Base-by-base conservation (phyloP, 768 basidiomycete species). In the Cystobasidiopsis lactophilus region DNA sequence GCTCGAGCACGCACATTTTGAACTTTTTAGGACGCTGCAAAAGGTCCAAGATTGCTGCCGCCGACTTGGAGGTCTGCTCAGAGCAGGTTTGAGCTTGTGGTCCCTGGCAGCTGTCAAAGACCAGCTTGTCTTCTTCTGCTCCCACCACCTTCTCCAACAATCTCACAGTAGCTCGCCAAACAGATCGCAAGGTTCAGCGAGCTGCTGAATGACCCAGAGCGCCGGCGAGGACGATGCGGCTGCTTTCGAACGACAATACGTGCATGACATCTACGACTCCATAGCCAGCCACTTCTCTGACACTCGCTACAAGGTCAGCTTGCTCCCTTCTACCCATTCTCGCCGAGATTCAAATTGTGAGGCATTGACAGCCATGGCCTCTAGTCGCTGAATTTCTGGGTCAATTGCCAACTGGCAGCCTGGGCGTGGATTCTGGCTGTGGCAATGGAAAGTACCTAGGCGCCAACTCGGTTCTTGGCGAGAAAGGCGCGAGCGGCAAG, bases 381-480 rank as follows among this genome's bases (percentile, higher is more conserved):
- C 75, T 91, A 55, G 79, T 89, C 44, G 73, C 77, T 16, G 63
- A 68, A 39, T 93, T 91, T 65, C 70, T 93, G 24, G 70, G 74
- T 5, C 74, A 72, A 39, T 64, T 93, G 14, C 75, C 80, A 14
- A 68, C 77, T 19, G 80, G 85, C 24, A 84, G 77, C 70, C 69
- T 93, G 33, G 91, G 91, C 11, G 72, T 98, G 24, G 93, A 98
- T 66, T 82, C 85, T 24, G 93, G 93, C 4, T 85, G 85, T 24
- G 93, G 93, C 1, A 98, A 98, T 60, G 93, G 93, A 41, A 96
- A 98, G 73, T 96, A 96, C 68, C 75, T 96, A 1, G 79, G 58
- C 2, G 50, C 54, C 35, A 51, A 19, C 33, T 40, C 19, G 50
- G 33, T n/a, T 21, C 50, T 37, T 29, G 40, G 29, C 50, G 50